Conservation (phyloP, 306 rosid genomes). For the Quercus mongolica region DNA sequence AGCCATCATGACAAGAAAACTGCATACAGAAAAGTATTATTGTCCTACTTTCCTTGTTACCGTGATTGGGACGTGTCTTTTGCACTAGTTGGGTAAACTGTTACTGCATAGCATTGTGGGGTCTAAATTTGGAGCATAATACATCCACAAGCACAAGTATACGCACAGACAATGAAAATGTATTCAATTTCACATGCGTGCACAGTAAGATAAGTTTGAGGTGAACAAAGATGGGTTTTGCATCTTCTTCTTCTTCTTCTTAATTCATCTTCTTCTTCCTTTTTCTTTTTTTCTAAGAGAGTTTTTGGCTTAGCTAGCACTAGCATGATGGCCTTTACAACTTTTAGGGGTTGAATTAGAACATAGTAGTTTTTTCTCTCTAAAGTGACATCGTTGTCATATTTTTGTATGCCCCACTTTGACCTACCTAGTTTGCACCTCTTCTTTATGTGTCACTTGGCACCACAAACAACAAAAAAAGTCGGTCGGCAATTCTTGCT, state of each 20-base stretch:
- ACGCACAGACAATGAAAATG: background rate
- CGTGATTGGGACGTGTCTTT: background rate
- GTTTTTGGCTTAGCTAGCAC: background rate
- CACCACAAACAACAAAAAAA: slow-evolving; percentile 20
- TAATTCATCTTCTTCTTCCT: too few relatives aligned
- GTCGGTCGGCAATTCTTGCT: slow-evolving; percentile 27
- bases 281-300: background rate
- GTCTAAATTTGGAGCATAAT: background rate
- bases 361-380: background rate
- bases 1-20: background rate
- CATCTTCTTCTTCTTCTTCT: too few relatives aligned
- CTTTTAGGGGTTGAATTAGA: background rate
- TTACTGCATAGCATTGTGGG: background rate
- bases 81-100: background rate
- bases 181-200: background rate
- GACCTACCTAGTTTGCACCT: slow-evolving; percentile 17
- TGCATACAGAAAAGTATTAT: background rate
- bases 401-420: slow-evolving; percentile 19
- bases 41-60: background rate
- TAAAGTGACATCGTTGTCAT: slow-evolving; percentile 20
- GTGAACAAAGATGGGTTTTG: background rate
- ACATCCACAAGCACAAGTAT: background rate
- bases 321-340: background rate
- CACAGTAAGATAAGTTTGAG: background rate
- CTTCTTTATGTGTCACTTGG: slow-evolving; percentile 26